Base-by-base conservation (phyloP, 805 yeast species). In the Hanseniaspora taiwanica region DNA sequence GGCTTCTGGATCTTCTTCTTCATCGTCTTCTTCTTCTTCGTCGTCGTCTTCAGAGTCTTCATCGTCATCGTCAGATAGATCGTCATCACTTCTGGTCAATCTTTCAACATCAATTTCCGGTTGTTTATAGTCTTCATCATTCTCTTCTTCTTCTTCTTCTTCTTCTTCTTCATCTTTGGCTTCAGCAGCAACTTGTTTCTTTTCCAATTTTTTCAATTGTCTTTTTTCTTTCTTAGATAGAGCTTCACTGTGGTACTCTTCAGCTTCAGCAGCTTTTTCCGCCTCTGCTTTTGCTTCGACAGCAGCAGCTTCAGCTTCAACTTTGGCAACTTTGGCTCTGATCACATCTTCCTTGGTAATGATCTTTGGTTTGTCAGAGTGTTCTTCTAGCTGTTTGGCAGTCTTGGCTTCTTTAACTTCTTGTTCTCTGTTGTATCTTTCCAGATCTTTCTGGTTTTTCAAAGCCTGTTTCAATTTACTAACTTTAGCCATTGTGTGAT, bases 181-280 rank as follows among this genome's bases (percentile, higher is more conserved):
- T 35, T 49, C 48, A 42, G 44, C 46, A 24, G 53, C 50, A 31
- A 48, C 54, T 14, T 48, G 52, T 25, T 49, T 41, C 34, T 47
- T 51, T 36, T 54, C 63, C 6, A 55, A 63, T 25, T 53, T 58
- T 12, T 52, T 58, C 35, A 74, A 60, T 51, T 68, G 64, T 63
- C 81, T 72, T 54, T 67, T 69, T 39, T 76, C 81, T 50, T 76
- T 79, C 59, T 73, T 77, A 36, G 83, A 76, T 42, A 78, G 63
- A 16, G 68, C 62, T 19, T 58, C 54, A 46, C 76, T 68, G 46
- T 75, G 62, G 43, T 72, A 72, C 20, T 59, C 71, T 36, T 55
- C 63, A 9, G 51, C 50, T 37, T 43, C 44, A 13, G 38, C 29
- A 35, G 48, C 23, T 45, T 12, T 18, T 24, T 13, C 38, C 10